Percentiles rank a stretch among this genome's conserved stretches.
These are phyloP conservation scores for Amphirosellinia nigrospora DNA, from an alignment of 495 filamentous ascomycete genomes.

Conservation along the genomic window DNA sequence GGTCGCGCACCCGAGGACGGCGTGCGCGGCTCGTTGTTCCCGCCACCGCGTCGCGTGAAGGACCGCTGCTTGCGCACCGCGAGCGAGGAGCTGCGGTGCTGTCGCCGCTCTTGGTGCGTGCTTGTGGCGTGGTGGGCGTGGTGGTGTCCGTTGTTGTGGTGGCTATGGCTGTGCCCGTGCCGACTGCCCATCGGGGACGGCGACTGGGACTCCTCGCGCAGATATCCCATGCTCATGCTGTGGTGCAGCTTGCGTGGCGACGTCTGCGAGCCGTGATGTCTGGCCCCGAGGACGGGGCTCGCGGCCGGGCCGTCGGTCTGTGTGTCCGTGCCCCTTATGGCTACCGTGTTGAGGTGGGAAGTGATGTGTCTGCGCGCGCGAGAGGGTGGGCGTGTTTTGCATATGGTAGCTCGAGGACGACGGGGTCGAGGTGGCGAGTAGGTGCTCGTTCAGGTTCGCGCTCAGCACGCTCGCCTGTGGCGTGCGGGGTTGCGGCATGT, in stretches of 20 bases:
- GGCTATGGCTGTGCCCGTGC: background rate
- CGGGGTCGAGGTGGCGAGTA: constrained; percentile 22
- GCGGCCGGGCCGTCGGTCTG: constrained; percentile 44
- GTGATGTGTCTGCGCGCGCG: constrained; percentile 22
- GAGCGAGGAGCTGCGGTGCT: constrained; percentile 27
- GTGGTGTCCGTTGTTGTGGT: background rate
- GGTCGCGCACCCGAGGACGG: constrained; percentile 25
- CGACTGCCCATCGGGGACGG: constrained; percentile 29
- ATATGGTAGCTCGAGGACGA: constrained; percentile 4
- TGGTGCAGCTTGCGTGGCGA: constrained; percentile 47
- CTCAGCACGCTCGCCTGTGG: constrained; percentile 32
- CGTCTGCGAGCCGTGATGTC: constrained; percentile 41
- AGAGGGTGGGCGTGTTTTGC: constrained; percentile 5
- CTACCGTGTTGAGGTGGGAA: constrained; percentile 22
- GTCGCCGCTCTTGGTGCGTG: constrained; percentile 28
- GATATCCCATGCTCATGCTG: constrained; percentile 34
- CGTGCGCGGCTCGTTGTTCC: constrained; percentile 29
- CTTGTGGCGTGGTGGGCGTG: no score
- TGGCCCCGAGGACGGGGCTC: constrained; percentile 52
- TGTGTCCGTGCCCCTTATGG: constrained; percentile 17
- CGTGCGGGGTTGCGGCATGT: constrained; percentile 43
- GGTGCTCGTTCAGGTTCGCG: constrained; percentile 28
- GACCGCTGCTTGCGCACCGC: constrained; percentile 38
- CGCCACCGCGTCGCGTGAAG: constrained; percentile 27
- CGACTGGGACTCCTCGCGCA: constrained; percentile 34